These are phyloP conservation scores for Pythium sukuiense DNA, from an alignment of 352 stramenopile genomes.

Conservation along the genomic window DNA sequence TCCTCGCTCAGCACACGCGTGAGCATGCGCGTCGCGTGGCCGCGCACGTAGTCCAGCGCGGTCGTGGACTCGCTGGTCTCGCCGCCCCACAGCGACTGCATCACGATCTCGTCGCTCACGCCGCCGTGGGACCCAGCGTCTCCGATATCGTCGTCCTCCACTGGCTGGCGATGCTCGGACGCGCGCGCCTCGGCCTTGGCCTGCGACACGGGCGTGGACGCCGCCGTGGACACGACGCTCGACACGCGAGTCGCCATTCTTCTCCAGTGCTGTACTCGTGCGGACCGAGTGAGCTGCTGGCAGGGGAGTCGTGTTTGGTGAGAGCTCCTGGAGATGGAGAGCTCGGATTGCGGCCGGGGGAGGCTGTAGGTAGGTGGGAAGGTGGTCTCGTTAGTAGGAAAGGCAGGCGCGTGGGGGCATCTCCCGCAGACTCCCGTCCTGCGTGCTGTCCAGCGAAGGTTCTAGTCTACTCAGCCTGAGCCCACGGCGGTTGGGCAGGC, in stretches of 20 bases:
- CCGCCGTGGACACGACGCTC: neutral
- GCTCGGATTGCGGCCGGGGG: neutral
- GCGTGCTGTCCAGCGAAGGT: too few species aligned
- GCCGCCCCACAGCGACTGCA: conserved; percentile 40
- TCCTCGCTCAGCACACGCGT: conserved; percentile 46
- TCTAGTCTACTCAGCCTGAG: neutral
- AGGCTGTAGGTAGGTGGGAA: neutral
- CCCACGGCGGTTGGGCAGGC: neutral
- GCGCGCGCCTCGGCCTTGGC: neutral
- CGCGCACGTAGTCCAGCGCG: conserved; percentile 50
- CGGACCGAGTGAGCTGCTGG: neutral
- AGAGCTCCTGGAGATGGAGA: neutral
- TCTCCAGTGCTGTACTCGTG: too few species aligned
- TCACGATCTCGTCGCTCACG: conserved; percentile 35
- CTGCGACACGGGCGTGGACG: neutral
- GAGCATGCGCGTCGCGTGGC: conserved; percentile 50
- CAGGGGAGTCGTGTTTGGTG: neutral
- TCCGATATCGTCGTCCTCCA: neutral
- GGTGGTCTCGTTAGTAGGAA: neutral
- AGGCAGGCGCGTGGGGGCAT: neutral
- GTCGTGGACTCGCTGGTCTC: conserved; percentile 34
- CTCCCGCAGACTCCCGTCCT: neutral
- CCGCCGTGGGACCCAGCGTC: conserved; percentile 9
- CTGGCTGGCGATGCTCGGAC: neutral
- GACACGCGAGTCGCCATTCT: neutral